A percentile compares a stretch with the other conserved stretches of the same genome.
phyloP scores from a whole-genome alignment of 805 yeast genomes.

The Candida anglica region DNA sequence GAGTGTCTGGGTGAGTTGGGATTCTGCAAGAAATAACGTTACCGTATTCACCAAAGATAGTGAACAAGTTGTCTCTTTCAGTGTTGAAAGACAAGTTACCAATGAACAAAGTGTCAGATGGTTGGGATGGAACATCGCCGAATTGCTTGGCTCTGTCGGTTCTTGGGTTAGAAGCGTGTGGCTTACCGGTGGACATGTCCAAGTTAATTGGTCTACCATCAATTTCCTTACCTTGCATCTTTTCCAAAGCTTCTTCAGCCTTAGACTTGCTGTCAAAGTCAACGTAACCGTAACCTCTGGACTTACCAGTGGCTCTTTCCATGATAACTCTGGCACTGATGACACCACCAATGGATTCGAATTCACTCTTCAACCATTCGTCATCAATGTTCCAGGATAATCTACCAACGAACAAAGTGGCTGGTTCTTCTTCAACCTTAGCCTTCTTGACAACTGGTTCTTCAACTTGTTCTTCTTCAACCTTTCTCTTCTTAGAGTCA shows the following conservation, averaged over 20 bases:
- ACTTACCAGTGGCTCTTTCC: constrained; percentile 88
- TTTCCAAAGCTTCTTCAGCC: constrained; percentile 84
- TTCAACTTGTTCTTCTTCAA: constrained; percentile 39
- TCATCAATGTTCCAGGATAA: constrained; percentile 97
- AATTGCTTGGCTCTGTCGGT: constrained; percentile 80
- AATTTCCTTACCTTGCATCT: constrained; percentile 88
- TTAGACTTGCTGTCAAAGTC: constrained; percentile 75
- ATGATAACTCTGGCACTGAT: constrained; percentile 85
- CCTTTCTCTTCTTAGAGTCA: constrained; percentile 30
- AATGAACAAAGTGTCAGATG: constrained; percentile 92
- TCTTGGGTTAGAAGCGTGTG: constrained; percentile 53
- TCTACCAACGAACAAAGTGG: constrained; percentile 94
- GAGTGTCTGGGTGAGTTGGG: constrained; percentile 98
- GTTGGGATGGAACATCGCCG: constrained; percentile 88
- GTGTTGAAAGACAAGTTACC: constrained; percentile 95
- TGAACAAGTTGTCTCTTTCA: constrained; percentile 73
- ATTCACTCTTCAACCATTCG: constrained; percentile 86
- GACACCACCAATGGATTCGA: constrained; percentile 79
- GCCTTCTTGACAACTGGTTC: constrained; percentile 50
- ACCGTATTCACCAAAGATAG: constrained; percentile 74
- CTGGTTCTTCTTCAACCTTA: constrained; percentile 60
- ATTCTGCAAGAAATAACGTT: constrained; percentile 84
- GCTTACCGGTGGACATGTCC: constrained; percentile 86
- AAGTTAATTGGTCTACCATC: constrained; percentile 96
- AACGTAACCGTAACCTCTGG: constrained; percentile 97